A percentile compares a stretch with the other conserved stretches of the same genome.
These are phyloP conservation scores for Nitzschia palea DNA, from an alignment of 108 stramenopile genomes.

Conservation along the genomic window DNA sequence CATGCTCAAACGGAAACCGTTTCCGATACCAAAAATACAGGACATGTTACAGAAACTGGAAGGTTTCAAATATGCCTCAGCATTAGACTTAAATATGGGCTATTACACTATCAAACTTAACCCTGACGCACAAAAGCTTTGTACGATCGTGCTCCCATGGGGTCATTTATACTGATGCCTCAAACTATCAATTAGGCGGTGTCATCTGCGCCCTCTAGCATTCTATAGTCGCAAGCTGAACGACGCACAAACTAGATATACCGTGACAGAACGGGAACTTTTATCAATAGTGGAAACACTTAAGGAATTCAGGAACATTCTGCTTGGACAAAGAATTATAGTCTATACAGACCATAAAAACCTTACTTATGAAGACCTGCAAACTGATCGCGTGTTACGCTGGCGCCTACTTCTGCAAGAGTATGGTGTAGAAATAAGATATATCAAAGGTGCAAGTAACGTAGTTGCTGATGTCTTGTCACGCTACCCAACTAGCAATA, in stretches of 20 bases:
- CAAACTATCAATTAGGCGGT: slow-evolving; percentile 43
- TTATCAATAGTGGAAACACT: slow-evolving; percentile 33
- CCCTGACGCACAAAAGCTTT: no score
- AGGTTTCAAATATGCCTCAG: background rate
- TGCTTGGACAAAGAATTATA: slow-evolving; percentile 18
- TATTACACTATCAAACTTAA: no score
- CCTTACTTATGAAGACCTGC: background rate
- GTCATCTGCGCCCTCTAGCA: slow-evolving; percentile 41
- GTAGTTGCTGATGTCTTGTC: slow-evolving; percentile 38
- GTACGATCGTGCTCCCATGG: no score
- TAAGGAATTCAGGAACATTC: slow-evolving; percentile 30
- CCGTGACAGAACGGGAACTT: slow-evolving; percentile 41
- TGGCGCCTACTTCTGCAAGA: slow-evolving; percentile 51
- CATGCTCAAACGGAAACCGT: slow-evolving; percentile 35
- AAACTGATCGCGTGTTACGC: slow-evolving; percentile 15
- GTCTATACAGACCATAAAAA: slow-evolving; percentile 19
- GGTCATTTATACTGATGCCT: slow-evolving; percentile 45
- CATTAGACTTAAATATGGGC: no score
- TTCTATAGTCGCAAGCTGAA: slow-evolving; percentile 39
- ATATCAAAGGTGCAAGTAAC: slow-evolving; percentile 40
- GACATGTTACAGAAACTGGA: slow-evolving; percentile 24
- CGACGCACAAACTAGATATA: slow-evolving; percentile 38
- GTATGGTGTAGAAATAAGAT: slow-evolving; percentile 24
- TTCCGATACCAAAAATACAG: slow-evolving; percentile 44
- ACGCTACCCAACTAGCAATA: no score